Evolutionary conservation across 2,329 filamentous ascomycete species (phyloP), one percentile per base, ranked within the genome.

Genomic region (Trichoderma guizhouense): DNA sequence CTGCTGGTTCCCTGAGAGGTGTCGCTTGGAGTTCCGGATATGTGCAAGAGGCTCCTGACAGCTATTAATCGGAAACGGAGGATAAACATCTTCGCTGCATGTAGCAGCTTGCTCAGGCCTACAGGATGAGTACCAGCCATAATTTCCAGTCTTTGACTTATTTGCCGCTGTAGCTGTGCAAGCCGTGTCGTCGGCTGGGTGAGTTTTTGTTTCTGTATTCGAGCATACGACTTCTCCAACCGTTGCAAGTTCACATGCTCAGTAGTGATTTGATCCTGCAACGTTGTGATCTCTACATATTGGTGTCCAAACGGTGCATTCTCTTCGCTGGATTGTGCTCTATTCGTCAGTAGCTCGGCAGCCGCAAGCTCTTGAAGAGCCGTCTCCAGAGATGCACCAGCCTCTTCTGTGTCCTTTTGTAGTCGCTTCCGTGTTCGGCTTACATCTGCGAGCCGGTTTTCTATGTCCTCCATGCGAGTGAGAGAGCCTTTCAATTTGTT

Each of bases 101-200:
- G 34, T 3, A 73, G 43, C 18, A 74, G 1, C 7, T 60, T 76
- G 14, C 9, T 3, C 0, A 65, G 11, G 3, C 74, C 68, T 0
- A 39, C 24, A 0, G 68, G 62, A 1, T 34, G 53, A 69, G 30
- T 5, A 2, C 30, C 32, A 8, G 43, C 3, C 7, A 61, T 67
- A 7, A 11, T 4, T 3, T 60, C 24, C 6, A 74, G 24, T 8
- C 26, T 72, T 55, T 73, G 57, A 26, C 28, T 36, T 2, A 71
- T 14, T 47, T 61, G 64, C 9, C 28, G 61, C 6, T 73, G 47
- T 14, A 76, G 14, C 11, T 11, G 58, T 2, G 14, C 26, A 55
- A 67, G 57, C 72, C 71, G 74, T 68, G 67, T 55, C 30, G 15
- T 28, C 14, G 64, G 15, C n/a, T 71, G 57, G 12, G 24, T 14